These are phyloP conservation scores for Pythium volutum DNA, from an alignment of 352 stramenopile genomes.

Conservation along the genomic window DNA sequence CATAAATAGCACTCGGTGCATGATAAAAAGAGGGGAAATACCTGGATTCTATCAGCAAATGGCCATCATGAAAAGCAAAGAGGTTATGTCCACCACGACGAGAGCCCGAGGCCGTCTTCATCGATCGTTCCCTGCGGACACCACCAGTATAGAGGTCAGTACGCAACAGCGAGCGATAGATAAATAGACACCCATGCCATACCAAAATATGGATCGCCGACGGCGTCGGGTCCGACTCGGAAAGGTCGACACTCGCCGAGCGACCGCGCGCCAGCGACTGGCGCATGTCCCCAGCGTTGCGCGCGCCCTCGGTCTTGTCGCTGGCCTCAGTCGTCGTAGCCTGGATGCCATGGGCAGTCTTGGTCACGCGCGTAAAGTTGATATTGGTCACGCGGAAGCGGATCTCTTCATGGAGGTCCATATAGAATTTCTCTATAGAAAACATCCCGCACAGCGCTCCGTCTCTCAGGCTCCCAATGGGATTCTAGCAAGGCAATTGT, in stretches of 20 bases:
- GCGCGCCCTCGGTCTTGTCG: conserved; percentile 42
- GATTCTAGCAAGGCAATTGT: not conserved
- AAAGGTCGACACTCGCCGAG: conserved; percentile 83
- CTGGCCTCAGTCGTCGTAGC: conserved; percentile 81
- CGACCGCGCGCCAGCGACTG: conserved; percentile 64
- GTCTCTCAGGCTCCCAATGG: too few relatives aligned
- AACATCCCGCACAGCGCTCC: not conserved
- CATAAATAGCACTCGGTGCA: not conserved
- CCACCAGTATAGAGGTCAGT: not conserved
- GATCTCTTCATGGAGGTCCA: conserved; percentile 87
- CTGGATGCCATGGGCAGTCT: conserved; percentile 86
- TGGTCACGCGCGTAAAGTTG: conserved; percentile 87
- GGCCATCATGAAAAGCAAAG: not conserved
- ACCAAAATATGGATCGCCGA: conserved; percentile 84
- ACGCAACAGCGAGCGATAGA: not conserved
- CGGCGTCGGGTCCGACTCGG: conserved; percentile 75
- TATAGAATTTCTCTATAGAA: conserved; percentile 75
- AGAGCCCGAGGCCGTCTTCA: conserved; percentile 78
- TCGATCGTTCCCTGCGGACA: conserved; percentile 77
- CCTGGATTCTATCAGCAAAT: conserved; percentile 3
- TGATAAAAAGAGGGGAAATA: not conserved
- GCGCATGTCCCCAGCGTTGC: conserved; percentile 57
- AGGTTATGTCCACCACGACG: conserved; percentile 72
- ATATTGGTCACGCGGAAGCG: conserved; percentile 86
- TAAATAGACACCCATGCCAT: conserved; percentile 2